Percentiles rank a stretch among this genome's conserved stretches.
phyloP scores from a whole-genome alignment of 2,329 filamentous ascomycete species.

The Neofusicoccum umdonicola region DNA sequence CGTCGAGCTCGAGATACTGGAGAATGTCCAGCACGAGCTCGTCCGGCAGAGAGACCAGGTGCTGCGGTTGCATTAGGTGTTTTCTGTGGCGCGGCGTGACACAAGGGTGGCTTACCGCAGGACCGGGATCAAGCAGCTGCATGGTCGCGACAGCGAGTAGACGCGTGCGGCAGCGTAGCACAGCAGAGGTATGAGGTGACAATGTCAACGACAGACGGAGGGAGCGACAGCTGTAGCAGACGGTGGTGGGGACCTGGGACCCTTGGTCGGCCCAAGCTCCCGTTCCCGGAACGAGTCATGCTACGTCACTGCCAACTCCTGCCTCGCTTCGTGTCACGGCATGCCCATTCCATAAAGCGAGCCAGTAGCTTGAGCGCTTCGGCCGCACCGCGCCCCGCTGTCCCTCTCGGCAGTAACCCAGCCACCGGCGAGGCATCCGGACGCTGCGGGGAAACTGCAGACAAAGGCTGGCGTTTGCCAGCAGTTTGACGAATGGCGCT shows the following conservation, averaged over 20 bases:
- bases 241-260: background rate
- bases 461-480: no score
- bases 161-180: background rate
- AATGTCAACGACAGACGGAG: background rate
- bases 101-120: background rate
- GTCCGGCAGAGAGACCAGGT: constrained; percentile 32
- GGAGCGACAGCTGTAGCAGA: background rate
- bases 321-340: background rate
- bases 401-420: no score
- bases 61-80: background rate
- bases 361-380: no score
- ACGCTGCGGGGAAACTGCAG: no score
- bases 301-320: background rate
- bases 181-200: background rate
- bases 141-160: background rate
- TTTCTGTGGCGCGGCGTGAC: background rate
- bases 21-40: constrained; percentile 43
- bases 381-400: no score
- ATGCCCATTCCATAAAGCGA: background rate
- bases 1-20: constrained; percentile 29
- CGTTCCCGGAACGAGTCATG: background rate
- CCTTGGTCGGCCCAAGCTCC: background rate
- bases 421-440: no score
- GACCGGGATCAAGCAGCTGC: background rate
- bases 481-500: no score